phyloP scores from a whole-genome alignment of 2,329 filamentous ascomycete species.

The Calonectria pauciramosa region DNA sequence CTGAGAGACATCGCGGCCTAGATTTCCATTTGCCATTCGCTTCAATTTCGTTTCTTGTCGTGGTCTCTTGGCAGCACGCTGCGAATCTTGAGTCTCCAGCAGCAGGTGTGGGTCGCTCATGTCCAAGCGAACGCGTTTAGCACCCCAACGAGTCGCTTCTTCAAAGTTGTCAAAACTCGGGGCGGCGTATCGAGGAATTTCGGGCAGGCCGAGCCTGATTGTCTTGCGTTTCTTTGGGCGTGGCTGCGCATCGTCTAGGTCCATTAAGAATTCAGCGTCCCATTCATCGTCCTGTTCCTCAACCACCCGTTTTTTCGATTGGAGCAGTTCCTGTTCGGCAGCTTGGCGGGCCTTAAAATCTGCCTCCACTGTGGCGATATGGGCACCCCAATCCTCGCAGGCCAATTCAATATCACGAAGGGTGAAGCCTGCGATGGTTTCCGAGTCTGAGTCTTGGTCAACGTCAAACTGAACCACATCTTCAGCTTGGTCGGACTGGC shows the following conservation, averaged over 20 bases:
- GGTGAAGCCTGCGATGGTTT: constrained; percentile 80
- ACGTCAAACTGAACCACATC: constrained; percentile 59
- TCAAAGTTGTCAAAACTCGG: constrained; percentile 88
- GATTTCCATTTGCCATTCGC: constrained; percentile 76
- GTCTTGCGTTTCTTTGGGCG: constrained; percentile 78
- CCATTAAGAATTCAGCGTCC: constrained; percentile 71
- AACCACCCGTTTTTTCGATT: constrained; percentile 49
- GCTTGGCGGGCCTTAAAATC: constrained; percentile 51
- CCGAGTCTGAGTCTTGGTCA: constrained; percentile 68
- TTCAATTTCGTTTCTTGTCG: constrained; percentile 70
- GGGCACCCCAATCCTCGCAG: constrained; percentile 86
- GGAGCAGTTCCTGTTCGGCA: constrained; percentile 49
- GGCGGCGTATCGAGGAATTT: constrained; percentile 71
- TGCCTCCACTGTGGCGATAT: constrained; percentile 64
- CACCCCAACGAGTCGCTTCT: constrained; percentile 77
- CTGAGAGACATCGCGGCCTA: constrained; percentile 80
- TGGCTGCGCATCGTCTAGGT: constrained; percentile 61
- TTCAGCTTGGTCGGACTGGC: constrained; percentile 53
- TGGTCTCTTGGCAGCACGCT: constrained; percentile 72
- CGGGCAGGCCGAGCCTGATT: constrained; percentile 70
- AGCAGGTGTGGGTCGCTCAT: constrained; percentile 90
- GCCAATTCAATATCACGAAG: constrained; percentile 87
- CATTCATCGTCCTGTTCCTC: constrained; percentile 71
- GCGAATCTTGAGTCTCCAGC: constrained; percentile 80
- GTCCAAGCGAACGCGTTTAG: constrained; percentile 86